phyloP scores from a whole-genome alignment of 139 green algal species.

The Gonium pectorale region DNA sequence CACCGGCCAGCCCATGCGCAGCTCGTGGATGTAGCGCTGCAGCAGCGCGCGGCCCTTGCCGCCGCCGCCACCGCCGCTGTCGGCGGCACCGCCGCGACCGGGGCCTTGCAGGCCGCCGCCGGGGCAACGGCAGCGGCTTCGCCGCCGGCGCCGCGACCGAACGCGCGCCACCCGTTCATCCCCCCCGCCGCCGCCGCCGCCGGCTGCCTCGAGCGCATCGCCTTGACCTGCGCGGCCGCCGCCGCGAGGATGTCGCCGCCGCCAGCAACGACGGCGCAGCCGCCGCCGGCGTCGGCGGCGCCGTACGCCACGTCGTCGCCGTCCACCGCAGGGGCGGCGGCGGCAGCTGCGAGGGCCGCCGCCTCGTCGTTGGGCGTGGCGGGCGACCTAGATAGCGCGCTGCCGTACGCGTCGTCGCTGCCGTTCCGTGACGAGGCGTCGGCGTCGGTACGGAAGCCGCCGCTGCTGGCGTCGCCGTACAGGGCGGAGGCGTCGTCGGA shows the following conservation, averaged over 20 bases:
- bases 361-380: background rate
- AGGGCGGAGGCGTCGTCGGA: background rate
- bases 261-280: background rate
- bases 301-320: background rate
- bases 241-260: background rate
- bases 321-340: background rate
- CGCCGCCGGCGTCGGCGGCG: background rate
- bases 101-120: no score
- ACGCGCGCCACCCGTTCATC: no score
- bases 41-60: background rate
- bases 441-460: background rate
- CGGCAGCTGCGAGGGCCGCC: background rate
- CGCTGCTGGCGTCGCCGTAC: background rate
- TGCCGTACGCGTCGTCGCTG: conserved; percentile 15
- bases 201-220: no score
- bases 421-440: background rate
- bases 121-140: no score
- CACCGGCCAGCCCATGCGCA: conserved; percentile 30
- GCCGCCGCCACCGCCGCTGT: background rate
- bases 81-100: no score
- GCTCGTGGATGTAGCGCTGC: conserved; percentile 32
- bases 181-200: no score
- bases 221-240: background rate
- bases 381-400: background rate
- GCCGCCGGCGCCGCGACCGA: no score